Conservation (phyloP, 192 early-diverging fungal species). For the Fimicolochytrium jonesii region DNA sequence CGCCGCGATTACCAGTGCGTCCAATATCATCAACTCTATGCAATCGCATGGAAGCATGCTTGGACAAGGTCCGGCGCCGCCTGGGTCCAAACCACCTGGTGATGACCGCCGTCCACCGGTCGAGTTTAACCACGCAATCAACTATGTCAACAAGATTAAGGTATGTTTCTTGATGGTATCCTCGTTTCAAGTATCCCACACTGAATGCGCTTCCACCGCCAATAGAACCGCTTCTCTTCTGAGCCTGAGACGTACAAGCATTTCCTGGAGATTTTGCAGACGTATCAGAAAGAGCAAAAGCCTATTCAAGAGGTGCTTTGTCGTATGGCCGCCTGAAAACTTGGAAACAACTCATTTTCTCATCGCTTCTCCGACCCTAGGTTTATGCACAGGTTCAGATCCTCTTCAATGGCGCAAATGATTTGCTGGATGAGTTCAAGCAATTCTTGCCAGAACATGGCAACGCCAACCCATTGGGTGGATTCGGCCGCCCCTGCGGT, state of each 20-base stretch:
- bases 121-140: conserved; percentile 98
- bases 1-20: conserved; percentile 19
- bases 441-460: conserved; percentile 92
- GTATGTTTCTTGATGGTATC: conserved; percentile 31
- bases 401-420: conserved; percentile 79
- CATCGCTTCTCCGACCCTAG: conserved; percentile 23
- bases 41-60: conserved; percentile 17
- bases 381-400: conserved; percentile 93
- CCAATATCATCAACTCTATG: conserved; percentile 29
- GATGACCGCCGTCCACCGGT: conserved; percentile 51
- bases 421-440: conserved; percentile 96
- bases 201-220: conserved; percentile 4
- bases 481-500: conserved; percentile 30
- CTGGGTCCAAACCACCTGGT: conserved; percentile 1
- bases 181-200: neutral
- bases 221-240: conserved; percentile 79
- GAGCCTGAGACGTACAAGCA: conserved; percentile 96
- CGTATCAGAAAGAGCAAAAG: conserved; percentile 93
- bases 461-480: conserved; percentile 23
- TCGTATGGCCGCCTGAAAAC: too few relatives aligned
- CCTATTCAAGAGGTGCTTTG: conserved; percentile 83
- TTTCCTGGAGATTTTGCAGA: conserved; percentile 96
- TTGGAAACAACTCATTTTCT: neutral
- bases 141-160: conserved; percentile 99
- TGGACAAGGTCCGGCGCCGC: conserved; percentile 14